Evolutionary conservation across 2,329 filamentous ascomycete species (phyloP).

Genomic region (Diaporthe citri): DNA sequence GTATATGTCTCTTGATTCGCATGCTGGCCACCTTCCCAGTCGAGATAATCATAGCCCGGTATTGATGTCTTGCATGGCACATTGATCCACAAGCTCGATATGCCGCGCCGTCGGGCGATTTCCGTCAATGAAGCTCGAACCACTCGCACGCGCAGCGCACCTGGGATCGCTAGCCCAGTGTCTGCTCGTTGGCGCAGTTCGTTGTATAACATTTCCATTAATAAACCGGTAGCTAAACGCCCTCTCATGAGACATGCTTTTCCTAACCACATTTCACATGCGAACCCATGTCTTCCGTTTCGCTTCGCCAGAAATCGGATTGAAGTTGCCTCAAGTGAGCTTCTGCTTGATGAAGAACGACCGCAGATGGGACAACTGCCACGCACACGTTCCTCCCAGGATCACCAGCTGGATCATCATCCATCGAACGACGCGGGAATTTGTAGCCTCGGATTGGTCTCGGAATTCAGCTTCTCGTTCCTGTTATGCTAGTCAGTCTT

Average conservation of each 20-base stretch:
- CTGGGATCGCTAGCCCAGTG: not conserved
- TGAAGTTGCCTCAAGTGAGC: slow-evolving; percentile 74
- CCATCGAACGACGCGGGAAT: slow-evolving; percentile 92
- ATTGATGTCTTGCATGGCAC: not conserved
- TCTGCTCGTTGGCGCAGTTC: not conserved
- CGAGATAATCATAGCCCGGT: not conserved
- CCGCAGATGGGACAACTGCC: slow-evolving; percentile 95
- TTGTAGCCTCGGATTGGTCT: slow-evolving; percentile 95
- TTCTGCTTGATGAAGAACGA: slow-evolving; percentile 99
- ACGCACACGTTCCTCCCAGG: slow-evolving; percentile 89
- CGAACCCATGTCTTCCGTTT: slow-evolving; percentile 27
- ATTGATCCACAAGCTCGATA: not conserved
- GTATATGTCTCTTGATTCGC: not conserved
- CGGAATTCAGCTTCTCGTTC: slow-evolving; percentile 98
- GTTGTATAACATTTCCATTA: slow-evolving; percentile 31
- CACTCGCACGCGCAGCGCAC: not conserved
- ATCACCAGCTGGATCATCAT: slow-evolving; percentile 90
- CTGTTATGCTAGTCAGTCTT: slow-evolving; percentile 57
- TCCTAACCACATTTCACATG: slow-evolving; percentile 16
- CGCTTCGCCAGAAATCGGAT: slow-evolving; percentile 32
- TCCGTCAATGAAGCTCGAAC: not conserved
- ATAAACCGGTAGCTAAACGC: slow-evolving; percentile 29
- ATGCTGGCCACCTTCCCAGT: not conserved
- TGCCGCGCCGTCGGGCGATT: not conserved
- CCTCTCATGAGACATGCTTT: slow-evolving; percentile 35